Base-by-base conservation (phyloP, 352 stramenopile species). In the Phytophthora pinifolia region DNA sequence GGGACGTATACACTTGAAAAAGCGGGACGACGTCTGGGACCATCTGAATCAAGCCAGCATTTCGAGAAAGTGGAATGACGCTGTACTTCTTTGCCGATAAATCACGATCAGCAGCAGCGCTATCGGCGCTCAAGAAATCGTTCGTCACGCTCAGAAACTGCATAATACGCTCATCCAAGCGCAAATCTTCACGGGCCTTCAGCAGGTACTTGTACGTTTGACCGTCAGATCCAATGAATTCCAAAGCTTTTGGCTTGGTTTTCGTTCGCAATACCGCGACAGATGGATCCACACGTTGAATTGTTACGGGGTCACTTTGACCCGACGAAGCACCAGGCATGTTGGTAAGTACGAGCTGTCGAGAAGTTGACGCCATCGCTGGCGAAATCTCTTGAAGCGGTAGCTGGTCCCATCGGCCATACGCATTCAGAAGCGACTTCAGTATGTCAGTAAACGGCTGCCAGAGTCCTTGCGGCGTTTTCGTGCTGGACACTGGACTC, bases 161-260 rank as follows among this genome's bases (percentile, higher is more conserved):
- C 89, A 97, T 97, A 43, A 97, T 80, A 5, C 89, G 77, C 54
- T 96, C 86, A 54, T 97, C 89, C 18, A 97, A 70, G 15, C 84
- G 84, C 27, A 97, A 62, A 54, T 97, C 89, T 64, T 97, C 89
- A 14, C 81, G 67, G 3, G 87, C 83, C 45, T 97, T 96, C 1
- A 96, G 65, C 39, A 97, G 55, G 43, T 95, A 96, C 13, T 77
- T 83, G 61, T 93, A 83, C 18, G 46, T 59, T 48, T 70, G 53
- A 1, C 89, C 89, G 49, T 96, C 72, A 1, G 77, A 90, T 20
- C 85, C 88, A 17, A 86, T 54, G 12, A 97, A 80, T 43, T 76
- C 73, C 34, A 97, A 47, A 5, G 76, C 83, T 46, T 97, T 97
- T 0, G 89, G 89, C 36, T 90, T 92, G 1, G 85, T 95, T 62